Conservation (phyloP, 1,284 basidiomycete genomes). For the Apiotrichum laibachii region DNA sequence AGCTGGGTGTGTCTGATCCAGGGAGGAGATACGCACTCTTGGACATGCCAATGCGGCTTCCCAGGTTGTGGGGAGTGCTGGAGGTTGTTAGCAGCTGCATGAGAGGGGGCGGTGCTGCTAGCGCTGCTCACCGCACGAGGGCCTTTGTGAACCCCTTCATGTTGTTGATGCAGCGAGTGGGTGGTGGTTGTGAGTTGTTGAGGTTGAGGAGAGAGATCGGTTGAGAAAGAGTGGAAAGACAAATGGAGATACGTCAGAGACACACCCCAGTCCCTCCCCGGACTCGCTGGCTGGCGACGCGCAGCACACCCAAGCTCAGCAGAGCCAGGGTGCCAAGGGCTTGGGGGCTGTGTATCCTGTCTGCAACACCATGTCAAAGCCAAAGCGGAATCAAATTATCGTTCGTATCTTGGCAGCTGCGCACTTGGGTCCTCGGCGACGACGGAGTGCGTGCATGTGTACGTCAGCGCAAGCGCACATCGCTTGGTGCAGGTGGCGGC, state of each 20-base stretch:
- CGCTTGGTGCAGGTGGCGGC: too few relatives aligned
- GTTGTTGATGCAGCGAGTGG: neutral
- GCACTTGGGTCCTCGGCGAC: too few relatives aligned
- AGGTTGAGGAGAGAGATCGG: neutral
- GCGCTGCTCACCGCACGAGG: constrained; percentile 63
- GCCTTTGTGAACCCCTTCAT: constrained; percentile 82
- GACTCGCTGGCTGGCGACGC: too few relatives aligned
- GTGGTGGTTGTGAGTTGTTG: neutral
- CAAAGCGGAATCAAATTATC: neutral
- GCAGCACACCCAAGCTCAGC: too few relatives aligned
- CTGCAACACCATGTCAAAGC: neutral
- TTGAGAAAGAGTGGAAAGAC: neutral
- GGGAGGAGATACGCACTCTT: constrained; percentile 66
- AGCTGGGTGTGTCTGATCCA: neutral
- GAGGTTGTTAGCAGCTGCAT: too few relatives aligned
- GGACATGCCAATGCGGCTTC: constrained; percentile 78
- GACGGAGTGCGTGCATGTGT: too few relatives aligned
- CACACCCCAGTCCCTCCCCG: too few relatives aligned
- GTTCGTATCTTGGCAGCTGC: too few relatives aligned
- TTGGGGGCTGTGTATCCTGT: neutral
- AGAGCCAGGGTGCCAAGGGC: neutral
- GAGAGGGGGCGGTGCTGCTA: neutral
- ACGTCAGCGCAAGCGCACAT: too few relatives aligned
- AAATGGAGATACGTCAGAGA: neutral
- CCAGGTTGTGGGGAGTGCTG: constrained; percentile 81